A percentile compares a stretch with the other conserved stretches of the same genome.
Conservation (phyloP, 1,284 basidiomycete species). For the Heterobasidion parviporum region DNA sequence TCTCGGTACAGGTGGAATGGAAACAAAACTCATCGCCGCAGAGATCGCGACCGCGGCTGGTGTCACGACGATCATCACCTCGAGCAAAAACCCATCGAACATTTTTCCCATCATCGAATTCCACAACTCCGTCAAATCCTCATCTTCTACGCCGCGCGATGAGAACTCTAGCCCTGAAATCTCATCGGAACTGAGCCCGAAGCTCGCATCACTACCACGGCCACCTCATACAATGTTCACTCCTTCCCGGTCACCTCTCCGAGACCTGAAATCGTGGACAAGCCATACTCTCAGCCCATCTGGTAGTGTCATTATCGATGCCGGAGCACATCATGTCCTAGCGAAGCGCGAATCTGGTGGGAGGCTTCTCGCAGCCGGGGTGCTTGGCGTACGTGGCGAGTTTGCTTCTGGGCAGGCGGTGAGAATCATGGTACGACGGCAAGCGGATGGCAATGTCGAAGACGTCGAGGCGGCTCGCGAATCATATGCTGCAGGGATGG, state of each 20-base stretch:
- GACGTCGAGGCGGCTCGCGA: constrained; percentile 20
- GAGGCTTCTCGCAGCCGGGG: constrained; percentile 84
- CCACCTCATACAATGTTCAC: constrained; percentile 88
- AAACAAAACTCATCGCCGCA: constrained; percentile 97
- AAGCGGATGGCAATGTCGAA: constrained; percentile 15
- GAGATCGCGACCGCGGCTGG: constrained; percentile 96
- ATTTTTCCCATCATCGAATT: constrained; percentile 82
- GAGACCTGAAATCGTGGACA: constrained; percentile 94
- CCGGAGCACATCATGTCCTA: constrained; percentile 83
- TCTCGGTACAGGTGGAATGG: constrained; percentile 97
- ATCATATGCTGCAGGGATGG: constrained; percentile 6
- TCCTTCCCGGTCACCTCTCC: constrained; percentile 66
- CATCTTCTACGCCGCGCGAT: constrained; percentile 20
- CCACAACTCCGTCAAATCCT: constrained; percentile 37
- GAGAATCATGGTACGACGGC: constrained; percentile 61
- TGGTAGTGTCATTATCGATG: constrained; percentile 83
- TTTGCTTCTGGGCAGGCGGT: constrained; percentile 96
- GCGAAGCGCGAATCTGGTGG: constrained; percentile 84
- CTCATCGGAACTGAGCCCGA: background rate
- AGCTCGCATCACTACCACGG: constrained; percentile 17
- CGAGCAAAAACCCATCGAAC: constrained; percentile 72
- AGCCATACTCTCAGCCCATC: constrained; percentile 86
- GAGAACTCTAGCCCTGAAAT: constrained; percentile 26
- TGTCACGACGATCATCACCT: constrained; percentile 88
- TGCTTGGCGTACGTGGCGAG: constrained; percentile 77